Evolutionary conservation across 2,329 filamentous ascomycete species (phyloP), one percentile per base, ranked within the genome.

Genomic region (Seiridium unicorne): DNA sequence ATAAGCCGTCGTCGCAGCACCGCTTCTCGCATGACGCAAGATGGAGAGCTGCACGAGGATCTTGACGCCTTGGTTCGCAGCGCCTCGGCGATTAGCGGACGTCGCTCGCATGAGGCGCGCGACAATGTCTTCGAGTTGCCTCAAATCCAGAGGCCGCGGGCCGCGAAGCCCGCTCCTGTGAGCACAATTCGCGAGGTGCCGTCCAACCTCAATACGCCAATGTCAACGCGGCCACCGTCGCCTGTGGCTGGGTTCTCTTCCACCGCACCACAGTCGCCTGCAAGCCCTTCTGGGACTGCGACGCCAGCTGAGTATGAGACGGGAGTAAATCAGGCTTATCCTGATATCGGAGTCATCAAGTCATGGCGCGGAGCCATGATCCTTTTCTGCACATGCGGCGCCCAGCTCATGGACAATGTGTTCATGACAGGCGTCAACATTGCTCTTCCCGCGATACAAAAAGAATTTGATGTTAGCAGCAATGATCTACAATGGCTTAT

Each of bases 391-490:
- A 78, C 76, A 3, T 77, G 74, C 35, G 76, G 76, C 49, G 75
- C 76, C 5, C 76, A 78, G 53, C 70, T 78, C 44, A 71, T 78
- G 51, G 76, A 78, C 56, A 78, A 78, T 61, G 73, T 78, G 13
- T 78, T 77, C 62, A 78, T 78, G 74, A 76, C 74, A 1, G 72
- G 73, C 35, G 70, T 76, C 18, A 78, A 77, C 49, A 75, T 77
- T 57, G 74, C 74, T 3, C 61, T 78, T 32, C 73, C 76, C 0
- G 74, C 76, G 1, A 76, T 78, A 7, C 75, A 78, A 51, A 66
- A 72, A 31, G 55, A 57, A 9, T 57, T 57, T 13, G 55, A 48
- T 18, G 44, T 57, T 8, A 11, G 35, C n/a, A 18, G 42, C 18
- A 34, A 18, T 10, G 42, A 48, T 31, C 55, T 47, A 6, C 55